These are phyloP conservation scores for Elaeis oleifera DNA, from an alignment of 202 grass and related monocot species.

Conservation along the genomic window DNA sequence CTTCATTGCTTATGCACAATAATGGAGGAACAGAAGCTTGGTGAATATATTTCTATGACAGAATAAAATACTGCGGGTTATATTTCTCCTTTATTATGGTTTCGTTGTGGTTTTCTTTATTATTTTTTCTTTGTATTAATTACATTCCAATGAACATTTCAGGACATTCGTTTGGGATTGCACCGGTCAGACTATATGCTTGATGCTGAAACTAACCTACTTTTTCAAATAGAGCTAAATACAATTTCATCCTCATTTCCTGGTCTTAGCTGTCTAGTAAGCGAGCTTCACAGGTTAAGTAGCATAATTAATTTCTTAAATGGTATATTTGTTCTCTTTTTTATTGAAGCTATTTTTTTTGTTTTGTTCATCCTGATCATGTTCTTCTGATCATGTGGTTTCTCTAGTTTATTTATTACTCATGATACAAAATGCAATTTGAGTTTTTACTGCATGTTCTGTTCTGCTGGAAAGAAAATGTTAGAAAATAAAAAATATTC, in stretches of 20 bases:
- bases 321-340: not conserved
- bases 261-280: conserved; percentile 74
- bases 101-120: not conserved
- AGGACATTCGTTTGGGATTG: conserved; percentile 90
- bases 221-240: conserved; percentile 93
- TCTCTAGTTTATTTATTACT: too few relatives aligned
- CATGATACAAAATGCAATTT: too few relatives aligned
- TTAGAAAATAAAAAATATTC: too few relatives aligned
- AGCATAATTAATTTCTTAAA: not conserved
- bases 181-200: conserved; percentile 99
- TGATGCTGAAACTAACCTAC: conserved; percentile 77
- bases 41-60: too few relatives aligned
- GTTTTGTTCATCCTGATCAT: too few relatives aligned
- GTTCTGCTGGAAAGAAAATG: too few relatives aligned
- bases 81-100: too few relatives aligned
- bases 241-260: conserved; percentile 91
- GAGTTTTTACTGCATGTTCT: too few relatives aligned
- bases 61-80: too few relatives aligned
- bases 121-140: not conserved
- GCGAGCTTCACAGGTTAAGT: conserved; percentile 83
- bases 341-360: not conserved
- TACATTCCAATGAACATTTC: conserved; percentile 16
- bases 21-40: too few relatives aligned
- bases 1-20: not conserved
- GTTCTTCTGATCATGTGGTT: too few relatives aligned